Percentiles rank a stretch among this genome's conserved stretches.
Evolutionary conservation across 805 yeast species (phyloP).

Genomic region (Sugiyamaella lignohabitans): DNA sequence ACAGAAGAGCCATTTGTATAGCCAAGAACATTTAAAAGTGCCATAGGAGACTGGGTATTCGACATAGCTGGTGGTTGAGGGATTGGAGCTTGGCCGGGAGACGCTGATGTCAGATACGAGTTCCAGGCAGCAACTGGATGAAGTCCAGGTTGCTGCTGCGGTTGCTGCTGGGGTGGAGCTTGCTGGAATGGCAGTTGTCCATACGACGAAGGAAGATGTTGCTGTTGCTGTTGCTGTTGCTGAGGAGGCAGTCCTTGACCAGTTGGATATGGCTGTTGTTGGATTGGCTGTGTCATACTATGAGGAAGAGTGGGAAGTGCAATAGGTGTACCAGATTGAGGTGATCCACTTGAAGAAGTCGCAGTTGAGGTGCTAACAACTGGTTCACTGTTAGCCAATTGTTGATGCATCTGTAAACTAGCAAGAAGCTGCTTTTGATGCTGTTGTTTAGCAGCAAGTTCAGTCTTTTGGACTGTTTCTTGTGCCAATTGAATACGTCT

Average conservation of each 20-base stretch:
- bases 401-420: conserved; percentile 6
- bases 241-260: not conserved
- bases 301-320: conserved; percentile 10
- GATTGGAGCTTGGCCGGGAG: not conserved
- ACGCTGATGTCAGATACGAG: not conserved
- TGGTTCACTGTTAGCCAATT: no score
- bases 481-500: conserved; percentile 8
- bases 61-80: not conserved
- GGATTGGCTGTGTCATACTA: not conserved
- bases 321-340: conserved; percentile 4
- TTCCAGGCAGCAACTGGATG: not conserved
- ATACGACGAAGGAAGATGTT: conserved; percentile 1
- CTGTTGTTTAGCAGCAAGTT: conserved; percentile 9
- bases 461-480: conserved; percentile 4
- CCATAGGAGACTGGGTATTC: not conserved
- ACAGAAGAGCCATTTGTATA: no score
- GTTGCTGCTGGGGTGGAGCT: not conserved
- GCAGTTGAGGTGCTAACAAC: not conserved
- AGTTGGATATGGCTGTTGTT: no score
- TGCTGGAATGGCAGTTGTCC: not conserved
- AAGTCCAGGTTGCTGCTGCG: not conserved
- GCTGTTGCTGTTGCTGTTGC: conserved; percentile 7
- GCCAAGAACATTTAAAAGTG: no score
- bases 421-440: conserved; percentile 13
- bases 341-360: conserved; percentile 3